phyloP scores from a whole-genome alignment of 2,329 filamentous ascomycete genomes.

The Onygenales sp. region DNA sequence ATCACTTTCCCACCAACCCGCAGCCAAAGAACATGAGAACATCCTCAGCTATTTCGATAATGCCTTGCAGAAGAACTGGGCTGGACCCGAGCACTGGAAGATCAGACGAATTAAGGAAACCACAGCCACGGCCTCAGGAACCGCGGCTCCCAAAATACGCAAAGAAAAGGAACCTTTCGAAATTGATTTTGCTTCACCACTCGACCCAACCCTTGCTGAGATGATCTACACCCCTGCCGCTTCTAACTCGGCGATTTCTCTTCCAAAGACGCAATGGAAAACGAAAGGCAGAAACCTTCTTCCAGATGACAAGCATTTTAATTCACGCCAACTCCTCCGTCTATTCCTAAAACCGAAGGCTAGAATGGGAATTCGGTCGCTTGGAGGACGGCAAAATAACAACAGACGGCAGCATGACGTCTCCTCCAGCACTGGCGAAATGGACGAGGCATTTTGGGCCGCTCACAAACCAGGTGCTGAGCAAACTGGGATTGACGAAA shows the following conservation, averaged over 20 bases:
- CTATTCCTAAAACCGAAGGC: constrained; percentile 94
- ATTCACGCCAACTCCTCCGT: constrained; percentile 77
- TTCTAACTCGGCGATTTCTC: constrained; percentile 68
- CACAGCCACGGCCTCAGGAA: constrained; percentile 46
- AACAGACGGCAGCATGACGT: constrained; percentile 38
- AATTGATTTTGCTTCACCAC: constrained; percentile 75
- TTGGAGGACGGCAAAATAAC: constrained; percentile 34
- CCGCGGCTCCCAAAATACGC: constrained; percentile 47
- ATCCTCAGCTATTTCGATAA: constrained; percentile 98
- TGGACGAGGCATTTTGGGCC: constrained; percentile 96
- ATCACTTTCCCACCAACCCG: constrained; percentile 62
- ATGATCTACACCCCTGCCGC: constrained; percentile 71
- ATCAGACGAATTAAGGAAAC: constrained; percentile 82
- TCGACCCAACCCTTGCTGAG: constrained; percentile 62
- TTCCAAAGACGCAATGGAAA: constrained; percentile 93
- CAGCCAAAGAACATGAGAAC: constrained; percentile 70
- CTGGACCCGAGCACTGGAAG: constrained; percentile 96
- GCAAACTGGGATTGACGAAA: constrained; percentile 39
- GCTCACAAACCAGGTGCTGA: constrained; percentile 48
- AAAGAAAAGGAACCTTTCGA: constrained; percentile 97
- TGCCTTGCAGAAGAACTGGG: constrained; percentile 93
- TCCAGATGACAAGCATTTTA: constrained; percentile 97
- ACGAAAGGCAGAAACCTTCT: constrained; percentile 87
- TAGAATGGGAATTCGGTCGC: constrained; percentile 60
- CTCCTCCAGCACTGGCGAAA: constrained; percentile 59